Conservation (phyloP, 148 eudicot genomes). For the Vaccinium corymbosum region DNA sequence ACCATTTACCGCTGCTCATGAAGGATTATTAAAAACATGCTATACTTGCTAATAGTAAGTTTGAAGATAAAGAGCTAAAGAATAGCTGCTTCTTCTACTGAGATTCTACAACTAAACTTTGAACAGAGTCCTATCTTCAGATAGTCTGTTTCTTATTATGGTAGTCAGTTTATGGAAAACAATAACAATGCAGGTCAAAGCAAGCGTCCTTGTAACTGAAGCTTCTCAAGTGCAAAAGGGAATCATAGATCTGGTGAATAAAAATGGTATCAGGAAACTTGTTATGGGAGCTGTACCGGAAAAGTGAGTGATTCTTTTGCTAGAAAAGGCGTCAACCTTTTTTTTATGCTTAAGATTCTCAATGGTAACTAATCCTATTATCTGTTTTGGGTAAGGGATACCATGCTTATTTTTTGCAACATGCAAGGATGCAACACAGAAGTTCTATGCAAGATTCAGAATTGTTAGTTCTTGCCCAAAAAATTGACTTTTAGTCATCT, state of each 20-base stretch:
- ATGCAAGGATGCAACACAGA: neutral
- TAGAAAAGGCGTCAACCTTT: neutral
- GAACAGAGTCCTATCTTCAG: neutral
- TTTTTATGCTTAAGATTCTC: neutral
- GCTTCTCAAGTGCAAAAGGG: slow-evolving; percentile 54
- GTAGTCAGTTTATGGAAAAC: neutral
- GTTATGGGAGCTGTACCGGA: slow-evolving; percentile 61
- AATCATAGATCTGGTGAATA: slow-evolving; percentile 49
- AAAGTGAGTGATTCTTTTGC: slow-evolving; percentile 31
- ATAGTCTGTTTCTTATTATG: neutral
- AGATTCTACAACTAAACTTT: neutral
- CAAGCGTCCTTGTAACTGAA: slow-evolving; percentile 47
- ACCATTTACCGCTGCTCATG: neutral
- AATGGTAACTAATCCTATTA: neutral
- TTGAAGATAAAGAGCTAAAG: neutral
- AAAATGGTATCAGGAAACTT: slow-evolving; percentile 51
- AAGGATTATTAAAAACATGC: neutral
- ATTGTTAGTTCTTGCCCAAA: neutral
- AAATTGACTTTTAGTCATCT: neutral
- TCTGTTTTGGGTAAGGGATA: neutral
- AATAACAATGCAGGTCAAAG: slow-evolving; percentile 48
- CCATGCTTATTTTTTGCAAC: neutral
- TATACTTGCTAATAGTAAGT: neutral
- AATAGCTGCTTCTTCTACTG: slow-evolving; percentile 4
- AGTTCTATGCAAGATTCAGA: neutral